Evolutionary conservation across 108 stramenopile genomes (phyloP).

Genomic region (Fragilaria radians): DNA sequence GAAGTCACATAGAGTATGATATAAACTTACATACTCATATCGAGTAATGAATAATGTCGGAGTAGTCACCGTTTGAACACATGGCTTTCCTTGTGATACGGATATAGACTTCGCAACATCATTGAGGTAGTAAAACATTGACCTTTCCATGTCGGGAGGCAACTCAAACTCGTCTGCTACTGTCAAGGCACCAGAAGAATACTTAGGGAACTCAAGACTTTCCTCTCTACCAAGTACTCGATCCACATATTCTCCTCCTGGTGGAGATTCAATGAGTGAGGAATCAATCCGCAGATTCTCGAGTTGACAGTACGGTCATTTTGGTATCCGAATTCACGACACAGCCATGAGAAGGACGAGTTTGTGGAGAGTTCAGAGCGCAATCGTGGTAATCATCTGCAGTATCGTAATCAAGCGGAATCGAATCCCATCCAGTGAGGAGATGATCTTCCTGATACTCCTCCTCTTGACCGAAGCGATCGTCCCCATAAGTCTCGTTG

Average conservation of each 20-base stretch:
- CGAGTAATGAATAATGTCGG: constrained; percentile 35
- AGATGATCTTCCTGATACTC: not conserved
- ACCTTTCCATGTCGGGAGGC: constrained; percentile 1
- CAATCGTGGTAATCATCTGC: not conserved
- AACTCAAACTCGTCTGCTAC: constrained; percentile 5
- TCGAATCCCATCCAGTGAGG: not conserved
- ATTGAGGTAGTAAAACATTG: constrained; percentile 15
- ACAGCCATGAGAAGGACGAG: constrained; percentile 24
- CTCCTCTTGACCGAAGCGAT: too few relatives aligned
- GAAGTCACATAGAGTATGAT: constrained; percentile 35
- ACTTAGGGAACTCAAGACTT: constrained; percentile 16
- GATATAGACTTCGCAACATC: constrained; percentile 12
- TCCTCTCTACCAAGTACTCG: constrained; percentile 24
- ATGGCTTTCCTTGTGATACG: constrained; percentile 1
- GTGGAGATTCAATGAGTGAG: constrained; percentile 4
- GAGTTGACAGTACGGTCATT: constrained; percentile 16
- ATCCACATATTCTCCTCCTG: constrained; percentile 19
- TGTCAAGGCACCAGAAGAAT: constrained; percentile 21
- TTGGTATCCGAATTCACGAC: constrained; percentile 14
- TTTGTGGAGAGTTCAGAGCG: constrained; percentile 1
- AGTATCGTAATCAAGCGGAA: not conserved
- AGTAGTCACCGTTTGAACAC: constrained; percentile 11
- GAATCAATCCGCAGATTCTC: constrained; percentile 20
- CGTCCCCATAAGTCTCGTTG: too few relatives aligned
- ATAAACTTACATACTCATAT: constrained; percentile 42